Percentiles rank a stretch among this genome's conserved stretches.
Evolutionary conservation across 129 eudicot genomes (phyloP).

Genomic region (carrot (Daucus carota)): DH1_v3.0 NC_030387.2:31475501-31476000

Average conservation of each 20-base stretch:
- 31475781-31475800: constrained; percentile 16
- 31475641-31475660: too few species aligned
- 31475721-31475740: constrained; percentile 21
- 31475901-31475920: not conserved
- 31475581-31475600: not conserved
- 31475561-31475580: not conserved
- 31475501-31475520: not conserved
- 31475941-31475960: not conserved
- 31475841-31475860: constrained; percentile 18
- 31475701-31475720: not conserved
- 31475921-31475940: not conserved
- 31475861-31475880: constrained; percentile 22
- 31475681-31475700: not conserved
- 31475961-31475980: not conserved
- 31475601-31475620: not conserved
- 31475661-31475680: not conserved
- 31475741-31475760: constrained; percentile 20
- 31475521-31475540: not conserved
- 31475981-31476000: constrained; percentile 2
- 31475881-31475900: not conserved
- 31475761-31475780: constrained; percentile 21
- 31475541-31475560: not conserved
- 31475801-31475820: constrained; percentile 15
- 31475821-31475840: constrained; percentile 19
- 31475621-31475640: too few species aligned